phyloP scores from a whole-genome alignment of 257 asterid genomes.

The Scutellaria galericulata region DNA sequence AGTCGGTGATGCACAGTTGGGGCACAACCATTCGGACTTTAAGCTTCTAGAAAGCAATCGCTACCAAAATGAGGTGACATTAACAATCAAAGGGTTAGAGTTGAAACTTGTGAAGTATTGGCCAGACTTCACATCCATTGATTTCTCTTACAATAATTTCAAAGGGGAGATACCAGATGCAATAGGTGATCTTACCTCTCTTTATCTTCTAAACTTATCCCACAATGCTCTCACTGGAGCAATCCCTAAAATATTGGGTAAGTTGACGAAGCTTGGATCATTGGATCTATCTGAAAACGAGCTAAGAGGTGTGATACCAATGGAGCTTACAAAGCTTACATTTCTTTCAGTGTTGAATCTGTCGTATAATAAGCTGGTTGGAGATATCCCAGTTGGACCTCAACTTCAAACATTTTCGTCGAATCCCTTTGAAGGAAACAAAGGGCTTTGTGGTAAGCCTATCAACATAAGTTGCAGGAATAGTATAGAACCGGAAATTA shows the following conservation, averaged over 20 bases:
- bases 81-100: conserved; percentile 32
- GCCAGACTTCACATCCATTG: not conserved
- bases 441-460: conserved; percentile 32
- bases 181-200: conserved; percentile 43
- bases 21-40: not conserved
- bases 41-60: not conserved
- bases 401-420: conserved; percentile 34
- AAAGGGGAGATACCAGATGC: not conserved
- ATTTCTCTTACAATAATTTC: not conserved
- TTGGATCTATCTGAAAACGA: conserved; percentile 50
- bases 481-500: too few relatives aligned
- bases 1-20: not conserved
- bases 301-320: conserved; percentile 43
- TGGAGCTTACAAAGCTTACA: conserved; percentile 39
- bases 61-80: conserved; percentile 42
- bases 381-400: not conserved
- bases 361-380: conserved; percentile 42
- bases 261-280: conserved; percentile 44
- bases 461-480: conserved; percentile 10
- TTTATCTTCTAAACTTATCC: conserved; percentile 49
- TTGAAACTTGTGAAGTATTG: not conserved
- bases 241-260: conserved; percentile 41
- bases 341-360: conserved; percentile 45
- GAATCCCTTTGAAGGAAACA: conserved; percentile 37
- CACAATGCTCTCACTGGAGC: conserved; percentile 46